Conservation (phyloP, 2,329 filamentous ascomycete species). For the Xylariaceae sp. region DNA sequence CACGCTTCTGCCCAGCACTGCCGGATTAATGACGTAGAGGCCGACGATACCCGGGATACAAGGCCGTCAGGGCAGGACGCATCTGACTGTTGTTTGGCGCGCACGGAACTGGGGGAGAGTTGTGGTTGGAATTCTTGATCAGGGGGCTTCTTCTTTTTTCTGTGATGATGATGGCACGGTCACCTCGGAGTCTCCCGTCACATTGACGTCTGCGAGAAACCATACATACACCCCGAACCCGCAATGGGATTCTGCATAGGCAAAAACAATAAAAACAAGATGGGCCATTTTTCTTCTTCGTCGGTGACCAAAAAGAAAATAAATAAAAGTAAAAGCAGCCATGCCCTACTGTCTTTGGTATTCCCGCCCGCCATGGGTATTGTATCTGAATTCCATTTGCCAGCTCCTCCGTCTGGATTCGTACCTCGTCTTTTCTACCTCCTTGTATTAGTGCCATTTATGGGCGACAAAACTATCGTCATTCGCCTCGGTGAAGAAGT, state of each 20-base stretch:
- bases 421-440: constrained; percentile 6
- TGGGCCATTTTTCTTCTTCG: constrained; percentile 10
- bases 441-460: constrained; percentile 3
- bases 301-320: constrained; percentile 7
- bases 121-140: constrained; percentile 17
- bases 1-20: constrained; percentile 5
- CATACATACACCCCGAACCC: constrained; percentile 27
- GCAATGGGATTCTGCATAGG: constrained; percentile 34
- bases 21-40: constrained; percentile 8
- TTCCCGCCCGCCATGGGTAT: constrained; percentile 1
- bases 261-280: constrained; percentile 22
- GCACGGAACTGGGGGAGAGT: constrained; percentile 14
- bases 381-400: not conserved
- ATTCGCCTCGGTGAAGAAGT: constrained; percentile 2
- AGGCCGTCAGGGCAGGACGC: constrained; percentile 19
- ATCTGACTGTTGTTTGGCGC: constrained; percentile 16
- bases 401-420: constrained; percentile 3
- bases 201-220: constrained; percentile 21
- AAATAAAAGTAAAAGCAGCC: not conserved
- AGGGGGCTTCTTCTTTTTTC: constrained; percentile 11
- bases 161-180: constrained; percentile 14
- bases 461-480: constrained; percentile 13
- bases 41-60: constrained; percentile 18
- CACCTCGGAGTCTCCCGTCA: constrained; percentile 9
- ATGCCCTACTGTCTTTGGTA: constrained; percentile 16